Percentiles rank a stretch among this genome's conserved stretches.
Evolutionary conservation across 768 basidiomycete genomes (phyloP).

Genomic region (Fistulinella prunicolor): DNA sequence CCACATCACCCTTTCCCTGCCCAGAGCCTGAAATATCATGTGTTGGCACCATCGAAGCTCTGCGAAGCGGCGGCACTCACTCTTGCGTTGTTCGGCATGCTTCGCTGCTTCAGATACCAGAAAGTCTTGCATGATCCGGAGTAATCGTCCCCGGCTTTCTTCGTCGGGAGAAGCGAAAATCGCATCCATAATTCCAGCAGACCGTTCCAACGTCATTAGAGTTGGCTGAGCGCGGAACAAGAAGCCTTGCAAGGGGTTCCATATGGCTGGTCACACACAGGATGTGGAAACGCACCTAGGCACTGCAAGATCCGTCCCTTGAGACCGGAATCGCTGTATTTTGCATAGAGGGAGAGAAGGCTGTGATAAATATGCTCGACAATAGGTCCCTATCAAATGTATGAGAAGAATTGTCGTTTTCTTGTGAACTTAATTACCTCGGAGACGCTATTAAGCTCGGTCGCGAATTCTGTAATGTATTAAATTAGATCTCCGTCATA

Average conservation of each 20-base stretch:
- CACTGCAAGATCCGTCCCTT: constrained; percentile 80
- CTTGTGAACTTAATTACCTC: constrained; percentile 35
- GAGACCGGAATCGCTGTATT: constrained; percentile 54
- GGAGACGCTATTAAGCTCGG: constrained; percentile 58
- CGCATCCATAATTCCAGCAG: constrained; percentile 83
- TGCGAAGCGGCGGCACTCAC: constrained; percentile 28
- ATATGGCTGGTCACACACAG: background rate
- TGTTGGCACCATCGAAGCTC: background rate
- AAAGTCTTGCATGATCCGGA: constrained; percentile 92
- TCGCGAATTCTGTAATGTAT: constrained; percentile 46
- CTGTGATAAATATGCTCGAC: constrained; percentile 79
- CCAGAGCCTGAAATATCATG: constrained; percentile 8
- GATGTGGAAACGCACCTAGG: constrained; percentile 53
- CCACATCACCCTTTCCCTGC: constrained; percentile 36
- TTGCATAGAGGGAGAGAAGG: constrained; percentile 70
- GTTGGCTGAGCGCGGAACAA: constrained; percentile 90
- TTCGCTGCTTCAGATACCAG: constrained; percentile 80
- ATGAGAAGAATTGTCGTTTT: constrained; percentile 1
- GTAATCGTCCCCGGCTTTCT: constrained; percentile 66
- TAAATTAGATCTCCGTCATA: background rate
- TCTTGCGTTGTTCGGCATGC: constrained; percentile 68
- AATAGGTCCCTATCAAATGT: constrained; percentile 52
- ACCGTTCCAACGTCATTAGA: constrained; percentile 79
- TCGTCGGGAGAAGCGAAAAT: constrained; percentile 77
- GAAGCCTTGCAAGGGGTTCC: constrained; percentile 55